Base-by-base conservation (phyloP, 352 stramenopile species). In the Hyaloperonospora arabidopsidis region DNA sequence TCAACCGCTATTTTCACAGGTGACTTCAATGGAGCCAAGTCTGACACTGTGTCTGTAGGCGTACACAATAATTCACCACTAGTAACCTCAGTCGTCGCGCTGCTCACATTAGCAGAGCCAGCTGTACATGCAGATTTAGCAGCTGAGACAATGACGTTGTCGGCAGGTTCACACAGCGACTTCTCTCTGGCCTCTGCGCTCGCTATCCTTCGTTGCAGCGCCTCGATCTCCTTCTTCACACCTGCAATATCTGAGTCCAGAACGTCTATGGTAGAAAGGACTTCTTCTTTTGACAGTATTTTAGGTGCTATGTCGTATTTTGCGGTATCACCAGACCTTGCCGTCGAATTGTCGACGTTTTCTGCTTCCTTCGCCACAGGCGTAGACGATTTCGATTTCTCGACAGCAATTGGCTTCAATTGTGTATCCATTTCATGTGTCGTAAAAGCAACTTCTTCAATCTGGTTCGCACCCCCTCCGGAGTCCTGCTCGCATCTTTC, bases 191-290 rank as follows among this genome's bases (percentile, higher is more conserved):
- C 45, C n/a, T 83, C 74, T 12, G 67, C 61, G 28, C 65, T 65
- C 55, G 62, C 49, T 40, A 90, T 72, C 8, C 58, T 65, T 25
- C 52, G 63, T 38, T 80, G 64, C 49, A 92, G 56, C 19, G 64
- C 44, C 41, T 70, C 69, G 12, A 94, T 85, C 34, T 90, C 67
- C n/a, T 82, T 75, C 58, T 91, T 89, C 10, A 90, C 54, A 43
- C 68, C 63, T 7, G 66, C 64, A 55, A 92, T 92, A 11, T 72
- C 69, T 0, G 73, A 84, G 54, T 94, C 84, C 11, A 94, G 46
- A 29, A 61, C 40, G 49, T 94, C 84, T 40, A 94, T 94, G 13
- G 81, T 74, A 5, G 63, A 69, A n/a, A 94, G 60, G 62, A 94
- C 90, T 19, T 77, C 65, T 55, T 91, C 80, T 52, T 94, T 94